Evolutionary conservation across 1,284 basidiomycete genomes (phyloP), one percentile per base, ranked within the genome.

Genomic region (Peniophora sp.): DNA sequence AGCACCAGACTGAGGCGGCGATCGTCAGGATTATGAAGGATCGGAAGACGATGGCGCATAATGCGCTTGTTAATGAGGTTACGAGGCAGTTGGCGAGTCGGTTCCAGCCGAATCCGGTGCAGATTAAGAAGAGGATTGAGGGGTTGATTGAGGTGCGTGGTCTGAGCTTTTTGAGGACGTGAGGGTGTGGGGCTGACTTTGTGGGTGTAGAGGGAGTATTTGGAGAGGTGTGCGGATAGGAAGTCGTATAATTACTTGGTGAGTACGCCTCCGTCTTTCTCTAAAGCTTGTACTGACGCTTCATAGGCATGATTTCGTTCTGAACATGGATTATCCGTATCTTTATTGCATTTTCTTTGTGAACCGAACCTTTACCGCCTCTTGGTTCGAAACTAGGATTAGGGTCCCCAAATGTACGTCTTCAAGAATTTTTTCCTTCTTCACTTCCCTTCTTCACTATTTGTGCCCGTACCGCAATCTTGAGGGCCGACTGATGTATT

Each of bases 1-100:
- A 78, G 59, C 87, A 92, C 64, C 88, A 96, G 64, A 91, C 86
- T 42, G 96, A 99, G 72, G 94, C 92, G 55, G 97, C 92, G 62
- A 90, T 99, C 54, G 97, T 99, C 22, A 85, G 97, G 37, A 86
- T 98, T 36, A 99, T 99, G 97, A 99, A 99, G 72, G 87, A 93
- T 63, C 74, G 95, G 54, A 98, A 98, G 66, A 79, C 80, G 51
- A 85, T 98, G 81, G 69, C 74, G 5, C 94, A 98, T 64, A 92
- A 86, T 55, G 93, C 96, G 53, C 77, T 99, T 15, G 78, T 98
- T 51, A 88, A 88, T 58, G 95, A 99, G 67, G 92, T 94, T 23
- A 91, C 92, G 36, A 79, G 83, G 15, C 96, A 98, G 62, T 71
- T 99, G 2, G 73, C 86, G 12, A 73, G 72, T 52, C 81, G 97